A percentile compares a stretch with the other conserved stretches of the same genome.
These are phyloP conservation scores for Salix brachista DNA, from an alignment of 345 rosid species.

Conservation along the genomic window DNA sequence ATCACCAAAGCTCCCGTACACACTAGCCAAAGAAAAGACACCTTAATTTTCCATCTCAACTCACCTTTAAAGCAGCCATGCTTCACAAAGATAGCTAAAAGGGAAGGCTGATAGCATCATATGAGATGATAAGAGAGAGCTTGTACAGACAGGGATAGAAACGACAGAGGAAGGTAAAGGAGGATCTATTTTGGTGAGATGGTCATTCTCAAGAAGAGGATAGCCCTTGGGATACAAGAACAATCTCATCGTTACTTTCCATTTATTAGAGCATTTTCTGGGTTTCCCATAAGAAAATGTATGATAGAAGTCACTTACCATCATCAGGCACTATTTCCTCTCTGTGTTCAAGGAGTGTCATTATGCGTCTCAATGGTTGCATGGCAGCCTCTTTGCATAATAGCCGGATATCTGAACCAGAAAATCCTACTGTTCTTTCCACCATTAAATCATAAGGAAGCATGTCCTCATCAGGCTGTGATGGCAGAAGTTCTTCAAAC, in stretches of 20 bases:
- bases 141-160: background rate
- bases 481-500: conserved; percentile 76
- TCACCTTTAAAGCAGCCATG: background rate
- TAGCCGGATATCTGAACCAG: conserved; percentile 89
- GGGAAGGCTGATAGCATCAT: background rate
- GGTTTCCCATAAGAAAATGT: background rate
- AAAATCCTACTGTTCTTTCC: conserved; percentile 73
- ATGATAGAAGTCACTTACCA: conserved; percentile 38
- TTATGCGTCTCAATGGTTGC: conserved; percentile 85
- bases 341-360: conserved; percentile 58
- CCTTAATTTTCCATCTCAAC: background rate
- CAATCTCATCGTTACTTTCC: background rate
- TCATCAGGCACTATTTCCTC: conserved; percentile 67
- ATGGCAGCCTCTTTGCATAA: conserved; percentile 93
- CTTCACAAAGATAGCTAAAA: background rate
- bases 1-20: background rate
- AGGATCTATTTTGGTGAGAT: background rate
- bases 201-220: background rate
- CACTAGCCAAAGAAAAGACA: background rate
- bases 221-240: background rate
- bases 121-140: background rate
- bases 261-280: background rate
- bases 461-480: conserved; percentile 42
- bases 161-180: background rate
- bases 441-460: conserved; percentile 76